These are phyloP conservation scores for Ilex paraguariensis DNA, from an alignment of 305 asterid genomes.

Conservation along the genomic window DNA sequence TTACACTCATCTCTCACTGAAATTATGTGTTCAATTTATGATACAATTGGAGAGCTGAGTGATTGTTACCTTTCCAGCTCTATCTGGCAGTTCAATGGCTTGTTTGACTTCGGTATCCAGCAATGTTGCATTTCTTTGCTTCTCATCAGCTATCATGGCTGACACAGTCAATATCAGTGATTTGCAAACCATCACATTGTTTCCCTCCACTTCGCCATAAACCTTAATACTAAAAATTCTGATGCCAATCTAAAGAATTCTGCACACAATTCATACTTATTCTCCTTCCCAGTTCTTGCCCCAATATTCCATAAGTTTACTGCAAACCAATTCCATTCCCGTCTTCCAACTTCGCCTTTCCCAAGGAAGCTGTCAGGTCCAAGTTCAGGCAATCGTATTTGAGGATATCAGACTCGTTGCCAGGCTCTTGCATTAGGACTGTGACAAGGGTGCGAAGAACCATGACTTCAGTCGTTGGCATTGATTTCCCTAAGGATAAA, in stretches of 20 bases:
- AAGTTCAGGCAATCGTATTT: slow-evolving; percentile 62
- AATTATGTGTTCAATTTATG: no score
- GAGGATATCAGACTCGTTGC: slow-evolving; percentile 51
- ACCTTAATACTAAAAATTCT: slow-evolving; percentile 45
- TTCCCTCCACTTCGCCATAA: slow-evolving; percentile 52
- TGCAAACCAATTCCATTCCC: slow-evolving; percentile 91
- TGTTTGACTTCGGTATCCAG: slow-evolving; percentile 63
- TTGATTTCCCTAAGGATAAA: slow-evolving; percentile 57
- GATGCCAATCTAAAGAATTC: slow-evolving; percentile 83
- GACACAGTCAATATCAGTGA: slow-evolving; percentile 66
- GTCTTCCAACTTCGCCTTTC: slow-evolving; percentile 69
- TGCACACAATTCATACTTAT: slow-evolving; percentile 49
- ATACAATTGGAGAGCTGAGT: no score
- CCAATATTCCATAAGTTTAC: slow-evolving; percentile 83
- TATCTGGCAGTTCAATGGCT: slow-evolving; percentile 63
- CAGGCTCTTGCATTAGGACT: slow-evolving; percentile 55
- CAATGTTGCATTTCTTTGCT: slow-evolving; percentile 38
- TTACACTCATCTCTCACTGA: no score
- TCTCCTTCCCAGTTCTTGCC: slow-evolving; percentile 62
- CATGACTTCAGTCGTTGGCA: slow-evolving; percentile 72
- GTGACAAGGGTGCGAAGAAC: slow-evolving; percentile 75
- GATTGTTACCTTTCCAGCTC: slow-evolving; percentile 80
- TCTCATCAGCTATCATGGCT: slow-evolving; percentile 69
- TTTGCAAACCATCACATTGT: slow-evolving; percentile 58
- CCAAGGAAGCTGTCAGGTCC: slow-evolving; percentile 72